phyloP scores from a whole-genome alignment of 1,284 basidiomycete species.

The Lentinula novae-zelandiae region DNA sequence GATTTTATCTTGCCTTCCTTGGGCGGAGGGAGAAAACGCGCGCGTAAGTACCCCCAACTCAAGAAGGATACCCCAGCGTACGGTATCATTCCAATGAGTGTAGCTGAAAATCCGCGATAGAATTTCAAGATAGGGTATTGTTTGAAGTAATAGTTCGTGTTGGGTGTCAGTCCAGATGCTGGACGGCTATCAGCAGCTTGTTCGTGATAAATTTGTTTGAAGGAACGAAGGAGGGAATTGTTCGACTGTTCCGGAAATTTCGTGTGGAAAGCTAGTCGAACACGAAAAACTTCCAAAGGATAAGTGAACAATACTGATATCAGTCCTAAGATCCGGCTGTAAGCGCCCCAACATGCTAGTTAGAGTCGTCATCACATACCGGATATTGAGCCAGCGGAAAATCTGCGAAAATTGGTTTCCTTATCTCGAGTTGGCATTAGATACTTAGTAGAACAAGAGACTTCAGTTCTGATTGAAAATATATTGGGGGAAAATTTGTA shows the following conservation, averaged over 20 bases:
- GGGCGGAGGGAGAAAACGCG: constrained; percentile 51
- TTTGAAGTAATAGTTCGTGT: constrained; percentile 34
- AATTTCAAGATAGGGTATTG: constrained; percentile 80
- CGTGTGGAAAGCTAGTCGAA: constrained; percentile 92
- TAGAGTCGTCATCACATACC: constrained; percentile 47
- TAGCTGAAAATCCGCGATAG: constrained; percentile 94
- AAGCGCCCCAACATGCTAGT: not conserved
- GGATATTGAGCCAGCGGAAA: constrained; percentile 85
- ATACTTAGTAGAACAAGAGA: constrained; percentile 29
- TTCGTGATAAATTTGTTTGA: constrained; percentile 72
- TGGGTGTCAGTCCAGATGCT: constrained; percentile 12
- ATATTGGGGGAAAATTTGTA: constrained; percentile 15
- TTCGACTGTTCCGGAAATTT: constrained; percentile 31
- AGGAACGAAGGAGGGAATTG: constrained; percentile 54
- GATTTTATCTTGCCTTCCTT: constrained; percentile 38
- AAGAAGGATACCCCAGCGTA: constrained; percentile 98
- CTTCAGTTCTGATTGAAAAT: constrained; percentile 20
- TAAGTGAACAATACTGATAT: constrained; percentile 91
- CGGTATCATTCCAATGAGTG: constrained; percentile 90
- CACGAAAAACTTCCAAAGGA: constrained; percentile 92
- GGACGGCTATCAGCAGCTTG: constrained; percentile 30
- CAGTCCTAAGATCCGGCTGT: constrained; percentile 50
- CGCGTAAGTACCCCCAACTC: constrained; percentile 83
- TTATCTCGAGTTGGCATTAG: constrained; percentile 83
- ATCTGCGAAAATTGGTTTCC: constrained; percentile 83